Evolutionary conservation across 257 asterid species (phyloP), one percentile per base, ranked within the genome.

Genomic region (Linaria vulgaris): DNA sequence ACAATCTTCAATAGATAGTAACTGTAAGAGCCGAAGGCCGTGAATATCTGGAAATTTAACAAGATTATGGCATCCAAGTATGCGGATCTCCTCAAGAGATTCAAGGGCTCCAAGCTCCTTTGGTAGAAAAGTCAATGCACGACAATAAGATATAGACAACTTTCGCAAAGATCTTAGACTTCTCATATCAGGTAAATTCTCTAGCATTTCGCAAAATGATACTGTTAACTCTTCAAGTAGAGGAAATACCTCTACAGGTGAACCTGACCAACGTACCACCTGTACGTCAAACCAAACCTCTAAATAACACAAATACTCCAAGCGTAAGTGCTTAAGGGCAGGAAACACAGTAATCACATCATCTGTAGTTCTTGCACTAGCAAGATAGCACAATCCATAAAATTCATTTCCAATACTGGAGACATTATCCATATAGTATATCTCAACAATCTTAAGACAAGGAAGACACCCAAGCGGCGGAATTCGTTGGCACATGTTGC

Each of bases 401-500:
- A 73, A 67, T 39, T 73, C 70, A 11, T 23, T 1, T 5, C 44
- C 72, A 41, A 74, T 63, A 20, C 5, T 9, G 44, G n/a, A 43
- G 47, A 74, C 74, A 34, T 22, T 44, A 9, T 8, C 2, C 69
- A 72, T n/a, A 4, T 5, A 1, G 1, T 12, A 0, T 24, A 72
- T 53, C 34, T 37, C 22, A 0, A 37, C 59, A 12, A 9, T 31
- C 69, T 54, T 37, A 13, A 66, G 72, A 19, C 44, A 10, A 5
- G 69, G 69, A 51, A 66, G 72, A 56, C 61, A 51, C 43, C 79
- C 79, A 16, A 69, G 64, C 14, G 72, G 49, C n/a, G 75, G 75
- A 12, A 74, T 14, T 16, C 16, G 25, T 8, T 45, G 51, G 24
- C 68, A 44, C 34, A 30, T 41, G 21, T 20, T 17, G 64, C 75